Base-by-base conservation (phyloP, 75 land plant species). In the Sequoiadendron giganteum region DNA sequence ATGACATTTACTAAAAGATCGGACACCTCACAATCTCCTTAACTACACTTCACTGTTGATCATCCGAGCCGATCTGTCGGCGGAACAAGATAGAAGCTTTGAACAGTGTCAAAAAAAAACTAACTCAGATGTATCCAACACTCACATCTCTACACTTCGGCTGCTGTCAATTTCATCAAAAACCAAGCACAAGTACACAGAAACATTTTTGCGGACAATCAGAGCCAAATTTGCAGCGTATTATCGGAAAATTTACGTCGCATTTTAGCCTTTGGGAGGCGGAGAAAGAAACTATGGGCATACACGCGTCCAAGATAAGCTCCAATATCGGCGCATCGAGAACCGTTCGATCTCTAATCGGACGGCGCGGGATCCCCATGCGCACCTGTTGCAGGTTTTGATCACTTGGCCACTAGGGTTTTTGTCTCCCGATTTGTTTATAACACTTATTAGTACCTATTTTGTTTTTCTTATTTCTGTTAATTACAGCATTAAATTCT, bases 301-400 rank as follows among this genome's bases (percentile, higher is more conserved):
- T 47, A 82, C 84, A 82, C 54, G 84, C 84, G 84, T 82, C 84
- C 32, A 47, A 82, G 52, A 82, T 82, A 82, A 82, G 84, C 54
- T 82, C 84, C 52, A 82, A 82, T 15, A 28, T n/a, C 16, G n/a
- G 30, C 4, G 34, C n/a, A 82, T 45, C 43, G 45, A 82, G 34
- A 47, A 14, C 52, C 84, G 49, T 82, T n/a, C 13, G 52, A 45
- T 47, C 47, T n/a, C 0, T 10, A 18, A 82, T 82, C 84, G 32
- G 30, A 82, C 52, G 84, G 84, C 48, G 5, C 30, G 47, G 34
- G 47, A 47, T 82, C 54, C 84, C 32, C 84, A 43, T 13, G 10
- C 32, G 48, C 84, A 28, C 48, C 84, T 45, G 84, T n/a, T 28
- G 84, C 84, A 82, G 32, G 48, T 21, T 82, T 82, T 82, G 84